Evolutionary conservation across 164 flowering plant species (phyloP), one percentile per base, ranked within the genome.

Genomic region (Umbilicus rupestris): DNA sequence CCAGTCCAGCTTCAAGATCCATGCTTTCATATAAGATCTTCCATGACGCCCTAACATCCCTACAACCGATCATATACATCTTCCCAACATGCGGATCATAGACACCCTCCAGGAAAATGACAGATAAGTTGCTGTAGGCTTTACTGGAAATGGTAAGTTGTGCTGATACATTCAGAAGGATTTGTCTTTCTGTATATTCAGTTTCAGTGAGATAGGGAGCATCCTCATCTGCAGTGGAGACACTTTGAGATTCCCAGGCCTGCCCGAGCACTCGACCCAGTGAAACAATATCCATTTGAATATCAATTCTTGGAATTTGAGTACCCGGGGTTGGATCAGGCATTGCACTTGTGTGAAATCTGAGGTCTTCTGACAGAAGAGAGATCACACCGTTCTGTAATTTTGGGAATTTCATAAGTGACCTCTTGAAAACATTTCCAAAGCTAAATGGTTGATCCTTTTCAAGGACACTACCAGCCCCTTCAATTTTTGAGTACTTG

Each of bases 51-150:
- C 90, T 79, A 16, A 87, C 85, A 73, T 92, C 96, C 68, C 96
- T 78, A 82, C 96, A 92, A 52, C 93, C 98, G 62, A 90, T 79
- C 16, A 86, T 74, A 71, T 84, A 88, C 98, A 92, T 88, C 76
- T 77, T 85, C 26, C 96, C 98, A 44, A 77, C 80, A 68, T 60
- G 83, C 22, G 81, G 84, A 66, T 92, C 84, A 71, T 90, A 92
- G 59, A 92, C 66, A 44, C 96, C 98, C 78, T 92, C 98, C 45
- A 90, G 66, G 62, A 79, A 85, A 19, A 92, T 73, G 67, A 70
- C 55, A 39, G 92, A 83, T 49, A 79, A 69, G 29, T 87, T 85
- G 33, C 37, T 72, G 71, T 79, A 78, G 31, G 62, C 58, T 28
- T 73, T 67, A 46, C 85, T 87, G 24, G 66, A 30, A 41, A 88